Conservation (phyloP, 768 basidiomycete genomes). For the Phaffia tasmanica region DNA sequence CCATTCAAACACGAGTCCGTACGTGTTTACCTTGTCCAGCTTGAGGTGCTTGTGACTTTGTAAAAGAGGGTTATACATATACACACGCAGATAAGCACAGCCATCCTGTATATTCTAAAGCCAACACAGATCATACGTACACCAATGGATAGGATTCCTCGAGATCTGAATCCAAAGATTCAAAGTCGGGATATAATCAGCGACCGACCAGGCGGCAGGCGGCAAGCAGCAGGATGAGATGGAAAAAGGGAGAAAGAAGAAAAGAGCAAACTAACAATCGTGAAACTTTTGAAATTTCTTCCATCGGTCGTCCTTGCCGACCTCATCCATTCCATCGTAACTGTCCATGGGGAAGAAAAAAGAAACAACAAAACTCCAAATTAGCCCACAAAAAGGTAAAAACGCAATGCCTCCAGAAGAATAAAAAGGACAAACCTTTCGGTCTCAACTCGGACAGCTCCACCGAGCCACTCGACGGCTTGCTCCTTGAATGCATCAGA, state of each 20-base stretch:
- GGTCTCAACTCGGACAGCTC: constrained; percentile 41
- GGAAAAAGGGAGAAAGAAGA: too few species aligned
- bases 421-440: neutral
- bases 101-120: neutral
- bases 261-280: constrained; percentile 34
- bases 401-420: neutral
- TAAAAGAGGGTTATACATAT: constrained; percentile 36
- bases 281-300: constrained; percentile 49
- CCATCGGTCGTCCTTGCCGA: constrained; percentile 38
- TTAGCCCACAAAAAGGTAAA: too few species aligned
- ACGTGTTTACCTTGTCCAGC: constrained; percentile 62
- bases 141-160: constrained; percentile 51
- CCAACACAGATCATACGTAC: constrained; percentile 36
- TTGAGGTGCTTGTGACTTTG: constrained; percentile 45
- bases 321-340: constrained; percentile 10
- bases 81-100: neutral
- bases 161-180: constrained; percentile 38
- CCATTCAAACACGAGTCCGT: constrained; percentile 66
- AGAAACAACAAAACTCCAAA: neutral
- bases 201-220: neutral
- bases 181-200: constrained; percentile 6
- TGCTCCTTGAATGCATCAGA: constrained; percentile 41
- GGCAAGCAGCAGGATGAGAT: too few species aligned
- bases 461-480: constrained; percentile 45
- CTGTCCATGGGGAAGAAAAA: constrained; percentile 4